Conservation (phyloP, 306 rosid species). For the Cucumis hystrix region DNA sequence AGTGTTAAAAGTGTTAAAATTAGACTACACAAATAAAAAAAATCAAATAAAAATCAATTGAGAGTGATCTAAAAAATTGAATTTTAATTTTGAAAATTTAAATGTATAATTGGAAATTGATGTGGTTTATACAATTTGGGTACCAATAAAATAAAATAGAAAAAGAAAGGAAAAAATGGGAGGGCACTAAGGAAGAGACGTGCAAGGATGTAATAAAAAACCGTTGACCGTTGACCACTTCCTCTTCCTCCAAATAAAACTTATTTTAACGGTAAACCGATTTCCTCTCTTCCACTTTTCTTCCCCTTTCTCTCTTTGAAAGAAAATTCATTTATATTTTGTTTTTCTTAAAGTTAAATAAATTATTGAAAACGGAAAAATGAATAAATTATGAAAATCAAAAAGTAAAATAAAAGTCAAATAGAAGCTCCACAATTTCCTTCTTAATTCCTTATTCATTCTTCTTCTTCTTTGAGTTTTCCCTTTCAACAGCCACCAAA, state of each 20-base stretch:
- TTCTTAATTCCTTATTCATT: not conserved
- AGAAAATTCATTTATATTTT: not conserved
- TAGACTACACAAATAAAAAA: too few relatives aligned
- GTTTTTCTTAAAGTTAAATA: not conserved
- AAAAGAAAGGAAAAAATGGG: not conserved
- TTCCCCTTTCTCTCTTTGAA: not conserved
- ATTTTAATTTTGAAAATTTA: too few relatives aligned
- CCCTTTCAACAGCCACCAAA: not conserved
- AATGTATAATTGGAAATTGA: too few relatives aligned
- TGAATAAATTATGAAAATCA: not conserved
- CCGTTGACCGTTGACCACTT: constrained; percentile 13
- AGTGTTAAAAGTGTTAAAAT: too few relatives aligned
- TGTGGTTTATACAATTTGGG: too few relatives aligned
- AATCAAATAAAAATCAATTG: too few relatives aligned
- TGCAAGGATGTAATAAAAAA: constrained; percentile 12
- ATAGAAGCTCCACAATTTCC: not conserved
- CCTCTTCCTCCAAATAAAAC: constrained; percentile 8
- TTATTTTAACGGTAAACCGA: constrained; percentile 14
- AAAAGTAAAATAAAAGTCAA: not conserved
- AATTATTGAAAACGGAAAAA: not conserved
- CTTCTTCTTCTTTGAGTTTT: not conserved
- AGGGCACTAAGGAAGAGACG: constrained; percentile 4
- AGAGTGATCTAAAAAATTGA: too few relatives aligned
- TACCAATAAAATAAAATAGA: not conserved
- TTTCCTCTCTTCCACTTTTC: constrained; percentile 30